A percentile compares a stretch with the other conserved stretches of the same genome.
Conservation (phyloP, 2,329 filamentous ascomycete genomes). For the Fonsecaea nubica region DNA sequence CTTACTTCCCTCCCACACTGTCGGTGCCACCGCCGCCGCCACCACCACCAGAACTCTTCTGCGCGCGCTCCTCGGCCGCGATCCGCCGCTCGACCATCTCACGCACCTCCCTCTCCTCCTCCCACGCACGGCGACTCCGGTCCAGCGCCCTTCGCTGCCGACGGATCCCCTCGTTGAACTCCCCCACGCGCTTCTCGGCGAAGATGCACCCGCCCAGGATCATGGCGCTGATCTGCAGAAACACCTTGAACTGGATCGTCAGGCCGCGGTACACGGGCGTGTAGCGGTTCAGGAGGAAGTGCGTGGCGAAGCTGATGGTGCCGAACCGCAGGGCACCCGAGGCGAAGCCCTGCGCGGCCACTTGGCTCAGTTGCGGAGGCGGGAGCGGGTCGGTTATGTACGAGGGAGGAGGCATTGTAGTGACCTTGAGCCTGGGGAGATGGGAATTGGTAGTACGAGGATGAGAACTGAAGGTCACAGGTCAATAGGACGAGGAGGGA, state of each 20-base stretch:
- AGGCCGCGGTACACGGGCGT: constrained; percentile 55
- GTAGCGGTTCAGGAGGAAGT: constrained; percentile 51
- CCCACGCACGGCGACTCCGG: constrained; percentile 38
- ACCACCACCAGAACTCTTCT: background rate
- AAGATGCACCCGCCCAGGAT: constrained; percentile 57
- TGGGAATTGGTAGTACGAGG: background rate
- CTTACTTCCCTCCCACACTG: background rate
- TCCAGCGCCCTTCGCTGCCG: constrained; percentile 48
- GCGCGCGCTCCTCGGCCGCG: constrained; percentile 5
- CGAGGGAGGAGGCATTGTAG: constrained; percentile 51
- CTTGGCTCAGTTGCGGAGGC: constrained; percentile 50
- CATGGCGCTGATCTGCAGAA: constrained; percentile 56
- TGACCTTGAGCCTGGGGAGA: background rate
- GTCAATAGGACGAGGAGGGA: no score
- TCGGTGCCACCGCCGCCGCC: background rate
- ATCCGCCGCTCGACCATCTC: constrained; percentile 47
- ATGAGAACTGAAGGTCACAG: background rate
- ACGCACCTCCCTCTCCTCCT: constrained; percentile 41
- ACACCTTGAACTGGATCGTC: constrained; percentile 58
- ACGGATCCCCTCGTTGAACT: constrained; percentile 54
- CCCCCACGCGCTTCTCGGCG: constrained; percentile 54
- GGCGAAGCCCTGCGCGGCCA: constrained; percentile 52
- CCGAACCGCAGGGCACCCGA: constrained; percentile 54
- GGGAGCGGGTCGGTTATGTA: constrained; percentile 49
- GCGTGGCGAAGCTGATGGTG: constrained; percentile 54